Percentiles rank a stretch among this genome's conserved stretches.
Evolutionary conservation across 495 filamentous ascomycete species (phyloP).

Genomic region (Talaromyces adpressus): DNA sequence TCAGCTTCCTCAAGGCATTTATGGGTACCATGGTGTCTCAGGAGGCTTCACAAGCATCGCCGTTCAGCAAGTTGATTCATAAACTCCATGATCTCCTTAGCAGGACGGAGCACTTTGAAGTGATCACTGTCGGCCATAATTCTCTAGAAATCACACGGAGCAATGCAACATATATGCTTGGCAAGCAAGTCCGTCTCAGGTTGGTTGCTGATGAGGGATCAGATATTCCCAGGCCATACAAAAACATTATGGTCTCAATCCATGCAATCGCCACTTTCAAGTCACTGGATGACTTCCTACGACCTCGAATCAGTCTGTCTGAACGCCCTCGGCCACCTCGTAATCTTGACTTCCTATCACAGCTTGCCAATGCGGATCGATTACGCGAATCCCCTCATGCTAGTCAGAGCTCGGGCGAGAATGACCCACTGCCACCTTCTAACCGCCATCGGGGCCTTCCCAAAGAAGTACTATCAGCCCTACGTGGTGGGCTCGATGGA

Average conservation of each 20-base stretch:
- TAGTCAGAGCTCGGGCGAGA: conserved; percentile 19
- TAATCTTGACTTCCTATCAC: conserved; percentile 64
- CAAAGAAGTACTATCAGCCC: conserved; percentile 21
- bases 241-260: conserved; percentile 95
- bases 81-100: conserved; percentile 95
- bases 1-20: conserved; percentile 89
- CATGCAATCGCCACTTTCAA: conserved; percentile 99
- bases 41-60: conserved; percentile 56
- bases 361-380: conserved; percentile 70
- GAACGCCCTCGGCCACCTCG: conserved; percentile 70
- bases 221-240: conserved; percentile 75
- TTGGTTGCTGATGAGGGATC: conserved; percentile 86
- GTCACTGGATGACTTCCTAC: conserved; percentile 90
- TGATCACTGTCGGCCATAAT: conserved; percentile 90
- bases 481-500: conserved; percentile 18
- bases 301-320: conserved; percentile 77
- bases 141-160: conserved; percentile 85
- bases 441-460: conserved; percentile 18
- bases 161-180: conserved; percentile 91
- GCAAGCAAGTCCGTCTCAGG: conserved; percentile 88
- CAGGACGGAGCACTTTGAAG: conserved; percentile 95
- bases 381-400: conserved; percentile 35
- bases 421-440: conserved; percentile 24
- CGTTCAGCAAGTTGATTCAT: conserved; percentile 84
- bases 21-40: conserved; percentile 67